Percentiles rank a stretch among this genome's conserved stretches.
These are phyloP conservation scores for Cordyceps pruinosa DNA, from an alignment of 2,329 filamentous ascomycete species.

Conservation along the genomic window DNA sequence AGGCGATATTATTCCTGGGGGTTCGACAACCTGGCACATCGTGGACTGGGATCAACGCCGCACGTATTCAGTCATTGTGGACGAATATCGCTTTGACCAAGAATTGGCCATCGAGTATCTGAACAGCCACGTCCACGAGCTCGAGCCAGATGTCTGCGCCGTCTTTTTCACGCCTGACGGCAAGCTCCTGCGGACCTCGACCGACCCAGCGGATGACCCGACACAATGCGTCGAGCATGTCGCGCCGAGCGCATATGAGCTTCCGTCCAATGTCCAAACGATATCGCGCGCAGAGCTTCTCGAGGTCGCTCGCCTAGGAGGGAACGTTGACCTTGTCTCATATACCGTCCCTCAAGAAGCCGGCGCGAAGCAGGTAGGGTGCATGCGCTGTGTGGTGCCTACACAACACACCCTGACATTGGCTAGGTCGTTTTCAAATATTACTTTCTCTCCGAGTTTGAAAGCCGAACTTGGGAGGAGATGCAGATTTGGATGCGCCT, in stretches of 20 bases:
- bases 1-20: too few relatives aligned
- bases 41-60: background rate
- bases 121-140: background rate
- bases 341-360: slow-evolving; percentile 12
- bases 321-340: slow-evolving; percentile 21
- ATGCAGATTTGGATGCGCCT: slow-evolving; percentile 28
- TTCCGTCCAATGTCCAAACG: slow-evolving; percentile 14
- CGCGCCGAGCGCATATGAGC: background rate
- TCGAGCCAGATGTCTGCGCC: background rate
- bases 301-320: slow-evolving; percentile 20
- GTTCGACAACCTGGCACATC: background rate
- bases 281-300: slow-evolving; percentile 15
- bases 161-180: background rate
- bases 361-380: too few relatives aligned
- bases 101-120: background rate
- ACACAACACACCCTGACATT: too few relatives aligned
- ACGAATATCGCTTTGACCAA: background rate
- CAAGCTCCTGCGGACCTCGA: background rate
- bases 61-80: background rate
- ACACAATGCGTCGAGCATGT: background rate
- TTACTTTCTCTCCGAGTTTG: slow-evolving; percentile 20
- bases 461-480: slow-evolving; percentile 25
- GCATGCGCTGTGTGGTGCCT: too few relatives aligned
- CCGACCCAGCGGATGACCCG: background rate
- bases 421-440: slow-evolving; percentile 28